Conservation (phyloP, 2,329 filamentous ascomycete species). For the Aspergillus pseudoviridinutans region DNA sequence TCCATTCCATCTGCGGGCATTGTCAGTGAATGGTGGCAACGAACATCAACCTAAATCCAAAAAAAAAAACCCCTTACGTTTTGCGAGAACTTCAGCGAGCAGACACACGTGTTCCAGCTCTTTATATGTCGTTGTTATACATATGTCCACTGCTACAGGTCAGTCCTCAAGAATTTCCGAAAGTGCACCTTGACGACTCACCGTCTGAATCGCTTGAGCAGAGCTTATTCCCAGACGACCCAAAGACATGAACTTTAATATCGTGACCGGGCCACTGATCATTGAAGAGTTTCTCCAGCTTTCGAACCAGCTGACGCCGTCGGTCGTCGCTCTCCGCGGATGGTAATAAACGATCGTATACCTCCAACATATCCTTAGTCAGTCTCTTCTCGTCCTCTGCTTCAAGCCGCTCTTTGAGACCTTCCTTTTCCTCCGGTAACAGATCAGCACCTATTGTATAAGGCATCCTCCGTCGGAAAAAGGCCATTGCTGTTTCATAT, state of each 20-base stretch:
- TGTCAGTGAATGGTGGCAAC: slow-evolving; percentile 10
- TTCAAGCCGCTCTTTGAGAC: slow-evolving; percentile 66
- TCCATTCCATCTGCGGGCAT: slow-evolving; percentile 78
- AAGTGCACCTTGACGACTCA: slow-evolving; percentile 42
- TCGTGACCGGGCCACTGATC: slow-evolving; percentile 87
- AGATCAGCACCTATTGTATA: slow-evolving; percentile 83
- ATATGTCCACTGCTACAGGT: slow-evolving; percentile 75
- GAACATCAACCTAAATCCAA: background rate
- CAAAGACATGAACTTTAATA: slow-evolving; percentile 90
- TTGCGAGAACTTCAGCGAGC: slow-evolving; percentile 79
- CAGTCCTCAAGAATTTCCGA: slow-evolving; percentile 14
- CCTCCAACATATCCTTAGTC: slow-evolving; percentile 74
- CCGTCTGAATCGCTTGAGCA: slow-evolving; percentile 96
- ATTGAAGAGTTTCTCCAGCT: slow-evolving; percentile 83
- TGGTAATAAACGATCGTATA: slow-evolving; percentile 82
- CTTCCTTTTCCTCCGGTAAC: slow-evolving; percentile 65
- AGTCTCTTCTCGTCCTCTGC: slow-evolving; percentile 71
- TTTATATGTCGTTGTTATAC: slow-evolving; percentile 88
- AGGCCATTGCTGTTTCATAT: slow-evolving; percentile 81
- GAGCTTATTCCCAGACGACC: slow-evolving; percentile 92
- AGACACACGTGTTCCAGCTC: slow-evolving; percentile 85
- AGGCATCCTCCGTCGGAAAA: slow-evolving; percentile 80
- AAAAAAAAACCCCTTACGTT: slow-evolving; percentile 57
- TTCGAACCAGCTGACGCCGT: slow-evolving; percentile 71
- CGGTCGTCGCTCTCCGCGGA: slow-evolving; percentile 73